These are phyloP conservation scores for Hypoxylon sp. DNA, from an alignment of 2,329 filamentous ascomycete genomes.

Conservation along the genomic window DNA sequence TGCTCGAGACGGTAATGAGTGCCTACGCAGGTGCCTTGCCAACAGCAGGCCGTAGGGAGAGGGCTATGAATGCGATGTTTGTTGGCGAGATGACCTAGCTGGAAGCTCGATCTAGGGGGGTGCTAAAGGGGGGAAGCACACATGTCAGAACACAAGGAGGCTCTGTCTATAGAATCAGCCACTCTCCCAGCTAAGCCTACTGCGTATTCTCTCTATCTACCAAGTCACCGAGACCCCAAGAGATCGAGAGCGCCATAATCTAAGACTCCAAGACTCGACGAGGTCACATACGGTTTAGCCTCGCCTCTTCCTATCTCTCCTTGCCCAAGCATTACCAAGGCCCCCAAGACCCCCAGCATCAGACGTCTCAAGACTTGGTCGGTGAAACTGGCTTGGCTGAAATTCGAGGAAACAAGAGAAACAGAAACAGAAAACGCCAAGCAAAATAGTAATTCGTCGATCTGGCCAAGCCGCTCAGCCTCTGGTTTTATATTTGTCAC, in stretches of 20 bases:
- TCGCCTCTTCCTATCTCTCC: constrained; percentile 6
- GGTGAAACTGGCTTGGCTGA: constrained; percentile 20
- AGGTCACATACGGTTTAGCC: constrained; percentile 1
- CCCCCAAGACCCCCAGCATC: too few species aligned
- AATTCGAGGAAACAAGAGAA: constrained; percentile 8
- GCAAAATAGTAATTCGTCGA: constrained; percentile 13
- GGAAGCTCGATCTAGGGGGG: constrained; percentile 8
- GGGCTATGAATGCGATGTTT: constrained; percentile 28
- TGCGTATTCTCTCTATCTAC: neutral
- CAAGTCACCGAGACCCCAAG: neutral
- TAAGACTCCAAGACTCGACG: neutral
- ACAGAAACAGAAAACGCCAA: constrained; percentile 19
- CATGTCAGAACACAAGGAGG: constrained; percentile 4
- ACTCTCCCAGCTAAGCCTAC: neutral
- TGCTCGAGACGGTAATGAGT: constrained; percentile 30
- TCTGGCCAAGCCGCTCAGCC: constrained; percentile 29
- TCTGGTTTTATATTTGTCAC: constrained; percentile 20
- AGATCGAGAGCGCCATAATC: neutral
- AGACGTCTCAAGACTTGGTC: constrained; percentile 12
- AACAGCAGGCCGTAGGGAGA: constrained; percentile 9
- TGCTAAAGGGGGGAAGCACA: too few species aligned
- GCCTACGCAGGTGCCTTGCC: constrained; percentile 9
- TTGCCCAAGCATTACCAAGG: constrained; percentile 6
- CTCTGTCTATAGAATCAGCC: constrained; percentile 23
- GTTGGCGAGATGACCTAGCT: constrained; percentile 13